Evolutionary conservation across 371 early-diverging fungal species (phyloP), one percentile per base, ranked within the genome.

Genomic region (Rhizopus stolonifer): DNA sequence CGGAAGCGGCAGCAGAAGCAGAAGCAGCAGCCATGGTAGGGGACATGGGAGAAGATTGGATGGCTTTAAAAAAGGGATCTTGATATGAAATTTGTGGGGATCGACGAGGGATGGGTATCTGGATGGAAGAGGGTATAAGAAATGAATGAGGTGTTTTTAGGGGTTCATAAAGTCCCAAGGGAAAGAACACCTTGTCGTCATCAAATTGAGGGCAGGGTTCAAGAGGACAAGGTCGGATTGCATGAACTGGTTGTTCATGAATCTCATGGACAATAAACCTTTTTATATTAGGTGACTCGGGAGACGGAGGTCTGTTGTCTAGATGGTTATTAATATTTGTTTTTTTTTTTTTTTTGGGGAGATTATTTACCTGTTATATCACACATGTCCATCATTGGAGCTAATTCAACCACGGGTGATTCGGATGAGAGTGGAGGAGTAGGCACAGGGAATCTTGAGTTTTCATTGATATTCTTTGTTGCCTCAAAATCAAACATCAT

Each of bases 1-100:
- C 58, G 45, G 57, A 44, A 46, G 50, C 53, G 31, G 65, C 60
- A 18, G 65, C 65, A 21, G 65, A 56, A 45, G 65, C 65, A 46
- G 60, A 60, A 8, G 65, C 65, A 36, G 65, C 60, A 18, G 65
- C 60, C 65, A 65, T 65, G 14, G 52, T 65, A 29, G 65, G 65
- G n/a, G 65, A 65, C 54, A 60, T 60, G 34, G 59, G 56, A 3
- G 26, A 32, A 22, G 44, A 21, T 24, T 29, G 47, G 17, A 19
- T 22, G 15, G 2, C 38, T 25, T 38, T 38, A 25, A 52, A 31
- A 38, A 24, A 38, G n/a, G 22, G 45, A 45, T 19, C 33, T 18
- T 32, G 21, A 14, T 21, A 13, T 32, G 29, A 18, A 32, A 25
- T 24, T 29, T 39, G 17, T 13, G 13, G 15, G 6, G 25, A 17